Evolutionary conservation across 2,329 filamentous ascomycete genomes (phyloP), one percentile per base, ranked within the genome.

Genomic region (Hysterium pulicare): DNA sequence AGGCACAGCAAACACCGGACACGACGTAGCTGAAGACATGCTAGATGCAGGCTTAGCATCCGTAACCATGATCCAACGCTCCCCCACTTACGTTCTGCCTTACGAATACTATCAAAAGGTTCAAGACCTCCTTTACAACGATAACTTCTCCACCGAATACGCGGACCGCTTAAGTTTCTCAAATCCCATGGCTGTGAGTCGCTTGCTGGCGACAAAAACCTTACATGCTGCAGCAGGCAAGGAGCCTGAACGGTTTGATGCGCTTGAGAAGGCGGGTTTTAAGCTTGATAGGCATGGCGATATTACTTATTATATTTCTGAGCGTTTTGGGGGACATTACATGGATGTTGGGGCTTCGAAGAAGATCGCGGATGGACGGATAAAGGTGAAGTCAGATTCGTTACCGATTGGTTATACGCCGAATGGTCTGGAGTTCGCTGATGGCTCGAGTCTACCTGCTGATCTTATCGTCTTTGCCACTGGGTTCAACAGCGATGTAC

Each of bases 21-120:
- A 75, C 54, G 72, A 76, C 50, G 66, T 75, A 19, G 70, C 72
- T 2, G 66, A 73, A 51, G 71, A 75, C 52, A 74, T 73, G 63
- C 61, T 66, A 28, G 61, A 68, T 17, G 67, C 67, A 5, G 66
- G 66, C 3, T 49, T 69, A 40, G 59, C 66, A 22, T 64, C 69
- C 11, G 55, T 71, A n/a, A 76, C 72, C 10, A 71, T 76, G 50
- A 53, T 75, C 1, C 73, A 76, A 47, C 66, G 73, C 22, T 62
- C 55, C 34, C 62, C 57, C 7, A 75, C 73, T 26, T 68, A 58
- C 60, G 60, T 66, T 17, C 44, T 65, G 10, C 57, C 60, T 6
- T 59, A 60, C 41, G 56, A 61, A 23, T 21, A 31, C 31, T 11
- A 32, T 33, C 31, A 31, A n/a, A 30, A 22, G 15, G 7, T 21